Conservation (phyloP, 148 eudicot species). For the Fagopyrum tataricum region DNA sequence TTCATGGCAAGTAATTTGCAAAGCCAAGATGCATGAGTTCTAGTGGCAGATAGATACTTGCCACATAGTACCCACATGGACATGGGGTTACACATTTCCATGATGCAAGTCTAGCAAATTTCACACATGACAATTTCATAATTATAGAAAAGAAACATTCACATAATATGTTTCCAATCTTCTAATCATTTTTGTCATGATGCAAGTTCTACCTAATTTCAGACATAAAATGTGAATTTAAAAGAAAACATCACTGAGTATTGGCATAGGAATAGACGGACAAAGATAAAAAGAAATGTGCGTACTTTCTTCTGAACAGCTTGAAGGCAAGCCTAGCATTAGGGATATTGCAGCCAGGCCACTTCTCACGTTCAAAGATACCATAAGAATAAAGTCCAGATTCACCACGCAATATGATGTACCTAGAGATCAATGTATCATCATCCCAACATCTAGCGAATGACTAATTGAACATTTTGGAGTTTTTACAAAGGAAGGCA, state of each 20-base stretch:
- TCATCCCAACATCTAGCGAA: background rate
- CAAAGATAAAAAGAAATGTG: background rate
- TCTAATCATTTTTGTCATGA: background rate
- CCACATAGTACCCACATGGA: no score
- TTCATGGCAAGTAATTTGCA: background rate
- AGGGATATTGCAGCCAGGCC: constrained; percentile 47
- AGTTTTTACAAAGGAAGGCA: background rate
- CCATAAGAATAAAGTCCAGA: constrained; percentile 68
- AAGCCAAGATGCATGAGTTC: background rate
- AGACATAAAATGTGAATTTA: background rate
- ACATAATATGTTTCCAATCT: no score
- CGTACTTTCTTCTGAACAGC: constrained; percentile 36
- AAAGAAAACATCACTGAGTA: background rate
- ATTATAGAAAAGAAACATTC: no score
- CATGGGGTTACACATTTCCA: no score
- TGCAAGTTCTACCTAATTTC: background rate
- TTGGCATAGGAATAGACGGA: background rate
- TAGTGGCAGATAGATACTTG: no score
- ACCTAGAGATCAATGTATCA: constrained; percentile 31
- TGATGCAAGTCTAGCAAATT: background rate
- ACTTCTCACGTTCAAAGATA: constrained; percentile 52
- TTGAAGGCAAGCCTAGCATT: constrained; percentile 68
- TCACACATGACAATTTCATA: background rate
- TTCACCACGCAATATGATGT: constrained; percentile 56
- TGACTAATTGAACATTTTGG: background rate